Evolutionary conservation across 192 early-diverging fungal genomes (phyloP), one percentile per base, ranked within the genome.

Genomic region (Backusella mclennaniae): DNA sequence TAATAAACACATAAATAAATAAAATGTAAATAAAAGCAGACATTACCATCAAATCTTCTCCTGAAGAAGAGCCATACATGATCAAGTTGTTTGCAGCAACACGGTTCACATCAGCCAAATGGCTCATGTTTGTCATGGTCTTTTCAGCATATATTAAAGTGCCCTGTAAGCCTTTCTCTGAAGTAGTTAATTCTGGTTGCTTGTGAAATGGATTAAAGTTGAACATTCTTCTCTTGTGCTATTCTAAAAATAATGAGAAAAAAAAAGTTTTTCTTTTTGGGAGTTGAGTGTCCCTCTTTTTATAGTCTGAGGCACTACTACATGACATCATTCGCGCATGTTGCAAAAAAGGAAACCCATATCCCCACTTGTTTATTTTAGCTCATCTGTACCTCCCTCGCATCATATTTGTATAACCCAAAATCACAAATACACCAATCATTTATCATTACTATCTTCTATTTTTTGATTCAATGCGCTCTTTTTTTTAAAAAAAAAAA

Each of bases 31-130:
- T 26, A 23, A 23, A 59, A 12, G 49, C 3, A 19, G 11, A 36
- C 33, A 41, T 66, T 83, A 83, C 82, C n/a, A 67, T 77, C 23
- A 83, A 36, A 26, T 83, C 82, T 17, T 80, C 78, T 17, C 82
- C 82, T 38, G 77, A 66, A 14, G 78, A 76, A 15, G 75, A 42
- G 9, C 78, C 82, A 80, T 74, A 83, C 21, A 56, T 67, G 3
- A 83, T 69, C 31, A 83, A 42, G 14, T 67, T 66, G 35, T 74
- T 72, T n/a, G 72, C 73, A 26, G 78, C 71, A 0, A 77, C 59
- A 31, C 78, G 75, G n/a, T 69, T 71, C 6, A 75, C 63, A 7
- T 76, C 41, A 7, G 78, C 82, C 5, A 83, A 23, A 21, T 75
- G 76, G 29, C 36, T 15, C 15, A 71, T 29, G 5, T 49, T 44